A percentile compares a stretch with the other conserved stretches of the same genome.
These are phyloP conservation scores for Ustilago trichophora DNA, from an alignment of 1,284 basidiomycete genomes.

Conservation along the genomic window DNA sequence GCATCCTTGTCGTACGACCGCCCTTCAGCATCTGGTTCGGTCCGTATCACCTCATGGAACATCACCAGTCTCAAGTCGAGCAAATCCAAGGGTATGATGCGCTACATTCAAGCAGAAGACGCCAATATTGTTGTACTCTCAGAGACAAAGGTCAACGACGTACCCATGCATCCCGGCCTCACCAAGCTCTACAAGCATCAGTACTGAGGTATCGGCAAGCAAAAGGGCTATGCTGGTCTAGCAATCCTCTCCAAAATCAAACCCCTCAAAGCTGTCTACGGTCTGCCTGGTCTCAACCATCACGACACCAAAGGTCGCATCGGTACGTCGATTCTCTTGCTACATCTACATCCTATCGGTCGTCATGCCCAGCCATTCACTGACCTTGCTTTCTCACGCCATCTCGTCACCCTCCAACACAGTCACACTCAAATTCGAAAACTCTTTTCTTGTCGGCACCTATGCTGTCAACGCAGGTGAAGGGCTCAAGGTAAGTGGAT, in stretches of 20 bases:
- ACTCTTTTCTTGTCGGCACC: constrained; percentile 78
- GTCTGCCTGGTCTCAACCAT: constrained; percentile 71
- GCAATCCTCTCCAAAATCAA: constrained; percentile 82
- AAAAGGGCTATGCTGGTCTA: constrained; percentile 73
- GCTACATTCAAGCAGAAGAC: constrained; percentile 62
- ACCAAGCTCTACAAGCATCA: constrained; percentile 56
- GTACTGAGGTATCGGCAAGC: constrained; percentile 63
- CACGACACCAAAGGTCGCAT: constrained; percentile 55
- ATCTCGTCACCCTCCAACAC: constrained; percentile 70
- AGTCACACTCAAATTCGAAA: constrained; percentile 80
- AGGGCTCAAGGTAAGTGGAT: constrained; percentile 76
- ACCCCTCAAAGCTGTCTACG: constrained; percentile 72
- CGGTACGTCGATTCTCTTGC: constrained; percentile 23
- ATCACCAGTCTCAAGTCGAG: constrained; percentile 59
- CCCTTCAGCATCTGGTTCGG: constrained; percentile 19
- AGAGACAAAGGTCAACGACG: constrained; percentile 63
- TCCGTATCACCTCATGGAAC: constrained; percentile 59
- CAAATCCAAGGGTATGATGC: constrained; percentile 58
- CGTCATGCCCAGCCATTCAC: too few species aligned
- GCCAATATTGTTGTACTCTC: constrained; percentile 61
- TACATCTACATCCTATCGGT: too few species aligned
- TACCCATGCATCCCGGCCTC: constrained; percentile 52
- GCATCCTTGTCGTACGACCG: constrained; percentile 16
- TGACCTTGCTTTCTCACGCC: neutral
- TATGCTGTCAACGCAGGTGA: constrained; percentile 88